These are phyloP conservation scores for Blastocystis sp. DNA, from an alignment of 352 stramenopile genomes.

Conservation along the genomic window DNA sequence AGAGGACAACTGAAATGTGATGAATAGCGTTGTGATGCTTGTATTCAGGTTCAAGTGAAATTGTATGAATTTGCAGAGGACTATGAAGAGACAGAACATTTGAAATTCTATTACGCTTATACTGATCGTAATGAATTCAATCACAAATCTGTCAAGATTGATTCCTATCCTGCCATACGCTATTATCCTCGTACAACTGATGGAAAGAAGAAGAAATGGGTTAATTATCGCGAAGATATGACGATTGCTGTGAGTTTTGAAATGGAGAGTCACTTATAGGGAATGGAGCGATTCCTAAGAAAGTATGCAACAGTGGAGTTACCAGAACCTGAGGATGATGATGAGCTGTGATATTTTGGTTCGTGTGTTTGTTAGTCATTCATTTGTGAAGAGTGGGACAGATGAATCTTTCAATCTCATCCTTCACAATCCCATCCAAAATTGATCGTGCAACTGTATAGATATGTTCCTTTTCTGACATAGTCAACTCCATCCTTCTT, in stretches of 20 bases:
- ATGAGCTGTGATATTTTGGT: conserved; percentile 42
- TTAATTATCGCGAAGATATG: conserved; percentile 37
- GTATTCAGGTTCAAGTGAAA: background rate
- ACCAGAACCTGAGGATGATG: conserved; percentile 44
- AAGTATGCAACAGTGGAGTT: conserved; percentile 56
- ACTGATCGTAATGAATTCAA: conserved; percentile 39
- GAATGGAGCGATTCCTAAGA: conserved; percentile 48
- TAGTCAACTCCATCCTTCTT: background rate
- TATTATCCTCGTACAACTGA: conserved; percentile 13
- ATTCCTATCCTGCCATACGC: conserved; percentile 1
- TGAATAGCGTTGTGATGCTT: conserved; percentile 17
- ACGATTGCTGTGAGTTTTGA: background rate
- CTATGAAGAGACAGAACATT: conserved; percentile 38
- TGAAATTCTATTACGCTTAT: conserved; percentile 37
- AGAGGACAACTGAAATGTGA: background rate
- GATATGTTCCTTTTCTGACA: background rate
- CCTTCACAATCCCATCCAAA: background rate
- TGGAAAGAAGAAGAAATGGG: conserved; percentile 46
- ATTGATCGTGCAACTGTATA: background rate
- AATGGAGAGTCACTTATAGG: background rate
- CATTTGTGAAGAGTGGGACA: background rate
- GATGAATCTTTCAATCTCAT: background rate
- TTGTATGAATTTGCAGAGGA: conserved; percentile 16
- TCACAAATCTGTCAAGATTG: conserved; percentile 35
- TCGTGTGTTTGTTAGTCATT: background rate